Conservation (phyloP, 345 rosid species). For the Excoecaria cochinchinensis region DNA sequence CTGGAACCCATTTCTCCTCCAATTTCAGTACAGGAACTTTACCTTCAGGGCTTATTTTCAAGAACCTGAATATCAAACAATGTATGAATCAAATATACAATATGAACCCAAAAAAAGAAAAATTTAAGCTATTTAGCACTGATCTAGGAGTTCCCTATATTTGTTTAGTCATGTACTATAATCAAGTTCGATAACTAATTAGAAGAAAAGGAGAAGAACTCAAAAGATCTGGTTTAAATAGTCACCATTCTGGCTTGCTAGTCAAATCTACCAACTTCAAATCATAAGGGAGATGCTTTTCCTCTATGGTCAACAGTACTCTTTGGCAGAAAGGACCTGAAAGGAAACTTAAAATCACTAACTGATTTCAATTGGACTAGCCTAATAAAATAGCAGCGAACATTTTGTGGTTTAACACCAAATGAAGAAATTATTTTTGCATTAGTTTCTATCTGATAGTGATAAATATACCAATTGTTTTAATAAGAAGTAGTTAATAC, state of each 20-base stretch:
- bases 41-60: constrained; percentile 78
- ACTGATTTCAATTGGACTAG: neutral
- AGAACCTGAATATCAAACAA: constrained; percentile 50
- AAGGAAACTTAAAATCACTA: neutral
- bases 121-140: neutral
- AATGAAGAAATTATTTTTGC: neutral
- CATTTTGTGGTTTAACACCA: neutral
- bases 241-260: constrained; percentile 91
- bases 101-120: neutral
- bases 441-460: neutral
- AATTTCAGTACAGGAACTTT: constrained; percentile 84
- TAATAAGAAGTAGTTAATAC: neutral
- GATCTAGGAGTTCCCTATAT: neutral
- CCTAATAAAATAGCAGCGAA: neutral
- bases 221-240: constrained; percentile 3
- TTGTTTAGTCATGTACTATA: neutral
- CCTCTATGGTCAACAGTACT: constrained; percentile 83
- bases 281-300: constrained; percentile 82
- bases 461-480: neutral
- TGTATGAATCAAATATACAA: constrained; percentile 4
- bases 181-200: neutral
- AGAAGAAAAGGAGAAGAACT: neutral
- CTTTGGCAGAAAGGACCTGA: constrained; percentile 93
- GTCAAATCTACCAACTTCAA: constrained; percentile 78
- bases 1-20: constrained; percentile 90